Evolutionary conservation across 2,329 filamentous ascomycete species (phyloP), one percentile per base, ranked within the genome.

Genomic region (Hypoxylon sp.): DNA sequence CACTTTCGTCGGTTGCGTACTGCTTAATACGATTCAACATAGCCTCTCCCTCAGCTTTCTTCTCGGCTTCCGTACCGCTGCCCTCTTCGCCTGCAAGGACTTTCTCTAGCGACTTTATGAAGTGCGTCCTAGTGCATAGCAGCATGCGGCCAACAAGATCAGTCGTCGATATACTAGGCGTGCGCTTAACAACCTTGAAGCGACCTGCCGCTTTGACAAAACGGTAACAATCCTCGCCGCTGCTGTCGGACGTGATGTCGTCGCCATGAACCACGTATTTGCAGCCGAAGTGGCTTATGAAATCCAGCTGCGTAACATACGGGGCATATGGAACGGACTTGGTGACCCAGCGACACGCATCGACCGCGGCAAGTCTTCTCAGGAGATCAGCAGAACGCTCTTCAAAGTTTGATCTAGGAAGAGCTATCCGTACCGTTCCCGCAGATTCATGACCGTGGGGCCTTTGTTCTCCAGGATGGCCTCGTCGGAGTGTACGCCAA

Each of bases 61-160:
- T 86, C 82, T 96, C 93, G 9, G 74, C 75, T 12, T 88, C 87
- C 3, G 86, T 89, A 14, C 92, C 92, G 14, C 85, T 84, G 2
- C 93, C 93, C 75, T 96, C 92, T 46, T 88, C 79, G 3, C 92
- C 94, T 0, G 83, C 82, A 5, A 98, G 83, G 25, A 85, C 81
- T 54, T 84, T 87, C 71, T 90, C 85, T 45, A 97, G 84, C 0
- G 91, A 94, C 74, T 89, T 91, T 78, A 98, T 95, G 76, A 97
- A 97, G 81, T 99, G 96, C 21, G 89, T 92, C 76, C 90, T 91
- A n/a, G 95, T 98, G 83, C 94, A 97, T 14, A 98, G 85, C 74
- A 99, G 84, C 96, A 99, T 99, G 74, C 96, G 90, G 19, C 96
- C 96, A 25, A 99, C 96, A n/a, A 99, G 87, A 77, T 99, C 96